Evolutionary conservation across 2,329 filamentous ascomycete genomes (phyloP).

Genomic region (Pseudocercospora cruenta): DNA sequence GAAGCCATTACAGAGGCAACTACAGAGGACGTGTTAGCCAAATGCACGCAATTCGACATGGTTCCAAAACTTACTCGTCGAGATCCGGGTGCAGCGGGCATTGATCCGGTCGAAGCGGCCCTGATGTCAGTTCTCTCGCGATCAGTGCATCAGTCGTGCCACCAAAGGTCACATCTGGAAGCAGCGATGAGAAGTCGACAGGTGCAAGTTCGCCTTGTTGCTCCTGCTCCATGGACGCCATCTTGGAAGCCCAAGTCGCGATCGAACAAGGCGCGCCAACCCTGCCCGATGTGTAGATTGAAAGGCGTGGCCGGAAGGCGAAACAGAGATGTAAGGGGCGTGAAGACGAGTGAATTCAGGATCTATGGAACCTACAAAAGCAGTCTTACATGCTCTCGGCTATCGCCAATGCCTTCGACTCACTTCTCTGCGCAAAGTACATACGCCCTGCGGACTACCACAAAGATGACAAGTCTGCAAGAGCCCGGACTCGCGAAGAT

Average conservation of each 20-base stretch:
- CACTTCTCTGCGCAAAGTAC: slow-evolving; percentile 6
- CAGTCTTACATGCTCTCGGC: slow-evolving; percentile 2
- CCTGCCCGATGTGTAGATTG: slow-evolving; percentile 2
- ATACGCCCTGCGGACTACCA: slow-evolving; percentile 5
- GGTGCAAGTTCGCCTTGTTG: slow-evolving; percentile 20
- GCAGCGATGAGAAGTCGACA: slow-evolving; percentile 20
- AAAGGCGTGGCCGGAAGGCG: background rate
- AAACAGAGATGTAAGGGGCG: slow-evolving; percentile 15
- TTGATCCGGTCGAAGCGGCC: background rate
- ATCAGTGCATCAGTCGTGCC: slow-evolving; percentile 13
- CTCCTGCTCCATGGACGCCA: slow-evolving; percentile 25
- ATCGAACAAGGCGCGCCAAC: slow-evolving; percentile 4
- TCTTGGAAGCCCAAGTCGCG: slow-evolving; percentile 4
- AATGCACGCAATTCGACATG: no score
- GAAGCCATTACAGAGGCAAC: slow-evolving; percentile 26
- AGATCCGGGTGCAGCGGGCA: slow-evolving; percentile 25
- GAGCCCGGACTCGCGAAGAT: background rate
- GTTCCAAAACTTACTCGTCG: slow-evolving; percentile 21
- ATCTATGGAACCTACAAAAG: slow-evolving; percentile 9
- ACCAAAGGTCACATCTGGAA: slow-evolving; percentile 21
- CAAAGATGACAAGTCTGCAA: background rate
- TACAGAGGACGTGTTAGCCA: slow-evolving; percentile 1
- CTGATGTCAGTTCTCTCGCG: slow-evolving; percentile 3
- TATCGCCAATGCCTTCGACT: slow-evolving; percentile 4
- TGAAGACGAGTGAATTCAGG: background rate